Conservation (phyloP, 441 rosid species). For the Populus trichocarpa region DNA sequence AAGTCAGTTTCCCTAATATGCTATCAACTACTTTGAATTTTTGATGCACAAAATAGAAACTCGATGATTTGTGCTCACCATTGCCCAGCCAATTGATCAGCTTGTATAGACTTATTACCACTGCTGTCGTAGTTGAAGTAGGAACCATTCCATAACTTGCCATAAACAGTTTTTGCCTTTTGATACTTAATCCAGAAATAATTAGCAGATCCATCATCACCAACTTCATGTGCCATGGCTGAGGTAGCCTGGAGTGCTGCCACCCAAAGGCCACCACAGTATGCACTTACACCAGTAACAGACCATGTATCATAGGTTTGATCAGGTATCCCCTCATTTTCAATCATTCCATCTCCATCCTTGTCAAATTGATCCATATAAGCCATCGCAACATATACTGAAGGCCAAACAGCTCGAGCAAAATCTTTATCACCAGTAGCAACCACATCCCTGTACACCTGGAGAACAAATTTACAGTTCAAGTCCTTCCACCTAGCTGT, state of each 20-base stretch:
- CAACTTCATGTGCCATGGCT: slow-evolving; percentile 65
- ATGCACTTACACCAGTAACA: slow-evolving; percentile 76
- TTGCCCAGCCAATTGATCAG: slow-evolving; percentile 59
- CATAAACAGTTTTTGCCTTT: slow-evolving; percentile 68
- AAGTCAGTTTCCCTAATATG: background rate
- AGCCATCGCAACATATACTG: slow-evolving; percentile 81
- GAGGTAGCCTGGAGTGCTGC: slow-evolving; percentile 91
- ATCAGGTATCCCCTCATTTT: slow-evolving; percentile 93
- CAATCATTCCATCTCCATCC: slow-evolving; percentile 93
- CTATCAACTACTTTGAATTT: background rate
- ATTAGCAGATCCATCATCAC: slow-evolving; percentile 55
- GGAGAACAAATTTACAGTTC: slow-evolving; percentile 86
- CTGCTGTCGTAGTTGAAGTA: slow-evolving; percentile 78
- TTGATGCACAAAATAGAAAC: background rate
- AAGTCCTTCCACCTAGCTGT: slow-evolving; percentile 88
- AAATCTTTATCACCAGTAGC: slow-evolving; percentile 80
- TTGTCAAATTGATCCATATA: slow-evolving; percentile 89
- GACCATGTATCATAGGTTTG: slow-evolving; percentile 96
- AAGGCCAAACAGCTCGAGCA: slow-evolving; percentile 82
- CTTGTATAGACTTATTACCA: slow-evolving; percentile 59
- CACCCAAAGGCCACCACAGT: slow-evolving; percentile 92
- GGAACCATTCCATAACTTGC: slow-evolving; percentile 83
- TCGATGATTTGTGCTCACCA: background rate
- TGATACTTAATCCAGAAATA: slow-evolving; percentile 73
- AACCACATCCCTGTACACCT: slow-evolving; percentile 79